Percentiles rank a stretch among this genome's conserved stretches.
These are phyloP conservation scores for Liquidambar formosana DNA, from an alignment of 164 flowering plant species.

Conservation along the genomic window DNA sequence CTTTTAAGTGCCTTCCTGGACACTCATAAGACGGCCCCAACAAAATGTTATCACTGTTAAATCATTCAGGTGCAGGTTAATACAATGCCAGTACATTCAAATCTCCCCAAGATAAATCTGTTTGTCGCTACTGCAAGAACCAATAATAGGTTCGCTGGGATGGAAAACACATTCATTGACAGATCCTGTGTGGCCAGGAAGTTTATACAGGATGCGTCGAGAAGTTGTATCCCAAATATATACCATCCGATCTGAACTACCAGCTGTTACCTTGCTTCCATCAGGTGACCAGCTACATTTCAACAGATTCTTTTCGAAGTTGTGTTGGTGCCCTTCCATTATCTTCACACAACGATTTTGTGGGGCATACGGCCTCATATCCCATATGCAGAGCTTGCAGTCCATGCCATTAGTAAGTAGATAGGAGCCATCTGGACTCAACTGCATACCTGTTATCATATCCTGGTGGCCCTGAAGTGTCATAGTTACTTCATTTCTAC, in stretches of 20 bases:
- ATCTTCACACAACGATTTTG: conserved; percentile 94
- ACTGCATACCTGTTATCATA: conserved; percentile 88
- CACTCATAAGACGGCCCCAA: neutral
- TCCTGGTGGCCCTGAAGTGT: conserved; percentile 93
- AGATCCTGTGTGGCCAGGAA: conserved; percentile 97
- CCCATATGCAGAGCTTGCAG: conserved; percentile 92
- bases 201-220: conserved; percentile 80
- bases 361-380: conserved; percentile 98
- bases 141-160: conserved; percentile 85
- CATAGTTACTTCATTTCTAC: conserved; percentile 86
- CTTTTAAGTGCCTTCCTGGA: neutral
- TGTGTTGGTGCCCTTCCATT: conserved; percentile 92
- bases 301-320: conserved; percentile 91
- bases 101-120: conserved; percentile 92
- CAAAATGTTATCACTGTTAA: neutral
- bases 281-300: conserved; percentile 98
- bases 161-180: conserved; percentile 91
- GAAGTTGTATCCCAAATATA: conserved; percentile 96
- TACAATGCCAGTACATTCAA: conserved; percentile 17
- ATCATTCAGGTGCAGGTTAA: neutral
- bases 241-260: conserved; percentile 96
- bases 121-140: conserved; percentile 93
- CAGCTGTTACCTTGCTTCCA: conserved; percentile 95
- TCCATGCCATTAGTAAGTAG: conserved; percentile 97
- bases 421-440: conserved; percentile 99